These are phyloP conservation scores for Hypoxylon perforatum DNA, from an alignment of 495 filamentous ascomycete genomes.

Conservation along the genomic window DNA sequence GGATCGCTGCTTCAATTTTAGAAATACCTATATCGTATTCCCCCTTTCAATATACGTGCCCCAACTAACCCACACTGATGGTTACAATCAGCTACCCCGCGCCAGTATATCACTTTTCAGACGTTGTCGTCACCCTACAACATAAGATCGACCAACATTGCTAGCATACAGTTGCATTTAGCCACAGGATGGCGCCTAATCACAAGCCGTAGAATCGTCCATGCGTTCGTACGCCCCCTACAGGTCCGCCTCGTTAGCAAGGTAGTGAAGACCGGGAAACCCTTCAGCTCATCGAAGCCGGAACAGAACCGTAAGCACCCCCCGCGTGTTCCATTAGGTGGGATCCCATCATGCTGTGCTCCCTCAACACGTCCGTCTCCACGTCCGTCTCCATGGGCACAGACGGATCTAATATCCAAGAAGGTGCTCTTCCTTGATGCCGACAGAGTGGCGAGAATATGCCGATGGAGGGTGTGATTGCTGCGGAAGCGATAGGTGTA, in stretches of 20 bases:
- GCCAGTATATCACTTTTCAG: conserved; percentile 21
- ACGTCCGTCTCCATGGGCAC: conserved; percentile 1
- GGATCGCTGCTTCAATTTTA: conserved; percentile 31
- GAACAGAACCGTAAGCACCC: neutral
- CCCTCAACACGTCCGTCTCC: conserved; percentile 5
- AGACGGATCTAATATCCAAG: neutral
- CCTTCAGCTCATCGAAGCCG: conserved; percentile 7
- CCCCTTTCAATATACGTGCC: conserved; percentile 21
- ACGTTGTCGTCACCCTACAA: conserved; percentile 25
- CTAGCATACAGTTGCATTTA: conserved; percentile 36
- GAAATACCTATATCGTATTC: conserved; percentile 11
- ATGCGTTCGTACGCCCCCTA: neutral
- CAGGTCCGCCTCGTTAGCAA: neutral
- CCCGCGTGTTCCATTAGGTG: conserved; percentile 8
- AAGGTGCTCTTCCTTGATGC: conserved; percentile 18
- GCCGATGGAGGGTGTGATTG: conserved; percentile 41
- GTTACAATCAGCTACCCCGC: conserved; percentile 32
- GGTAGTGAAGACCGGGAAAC: conserved; percentile 3
- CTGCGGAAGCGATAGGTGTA: conserved; percentile 28
- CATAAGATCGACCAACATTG: conserved; percentile 26
- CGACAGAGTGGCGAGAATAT: conserved; percentile 42
- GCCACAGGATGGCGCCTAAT: conserved; percentile 32
- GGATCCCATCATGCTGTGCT: conserved; percentile 25
- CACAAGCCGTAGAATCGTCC: conserved; percentile 19
- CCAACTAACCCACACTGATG: conserved; percentile 20